phyloP scores from a whole-genome alignment of 495 filamentous ascomycete genomes.

The Penicillium cinerascens region DNA sequence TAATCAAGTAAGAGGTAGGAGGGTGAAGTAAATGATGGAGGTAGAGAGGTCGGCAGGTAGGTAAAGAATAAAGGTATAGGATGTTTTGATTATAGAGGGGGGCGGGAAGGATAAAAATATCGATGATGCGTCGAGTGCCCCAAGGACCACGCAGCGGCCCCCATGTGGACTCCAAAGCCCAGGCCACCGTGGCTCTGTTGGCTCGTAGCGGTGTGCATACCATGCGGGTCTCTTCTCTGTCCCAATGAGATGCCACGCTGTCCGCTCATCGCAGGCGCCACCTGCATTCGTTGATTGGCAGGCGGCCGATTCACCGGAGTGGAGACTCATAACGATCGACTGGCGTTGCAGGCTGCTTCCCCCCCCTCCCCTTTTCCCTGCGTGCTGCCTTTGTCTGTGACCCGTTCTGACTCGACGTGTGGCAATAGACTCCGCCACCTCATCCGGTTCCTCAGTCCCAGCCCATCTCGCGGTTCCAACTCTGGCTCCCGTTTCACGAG shows the following conservation, averaged over 20 bases:
- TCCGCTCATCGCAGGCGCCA: constrained; percentile 12
- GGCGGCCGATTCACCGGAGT: background rate
- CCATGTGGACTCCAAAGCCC: background rate
- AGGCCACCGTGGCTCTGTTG: background rate
- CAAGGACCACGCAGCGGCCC: background rate
- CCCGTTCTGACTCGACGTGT: background rate
- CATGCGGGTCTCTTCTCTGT: background rate
- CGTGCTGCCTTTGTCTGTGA: background rate
- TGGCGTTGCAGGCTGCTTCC: background rate
- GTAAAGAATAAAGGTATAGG: constrained; percentile 11
- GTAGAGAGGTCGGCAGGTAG: constrained; percentile 12
- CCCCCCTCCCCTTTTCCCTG: background rate
- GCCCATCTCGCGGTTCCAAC: background rate
- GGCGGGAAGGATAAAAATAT: background rate
- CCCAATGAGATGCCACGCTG: constrained; percentile 5
- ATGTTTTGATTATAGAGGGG: background rate
- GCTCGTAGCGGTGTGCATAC: constrained; percentile 1
- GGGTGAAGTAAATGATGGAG: constrained; percentile 6
- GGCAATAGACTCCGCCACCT: constrained; percentile 13
- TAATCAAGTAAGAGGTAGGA: background rate
- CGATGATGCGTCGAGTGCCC: constrained; percentile 18
- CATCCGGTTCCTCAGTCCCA: constrained; percentile 6
- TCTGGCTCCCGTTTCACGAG: constrained; percentile 1
- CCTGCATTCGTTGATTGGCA: constrained; percentile 14
- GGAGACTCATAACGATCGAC: constrained; percentile 13